Base-by-base conservation (phyloP, 805 yeast genomes). In the Metschnikowia cerradonensis region DNA sequence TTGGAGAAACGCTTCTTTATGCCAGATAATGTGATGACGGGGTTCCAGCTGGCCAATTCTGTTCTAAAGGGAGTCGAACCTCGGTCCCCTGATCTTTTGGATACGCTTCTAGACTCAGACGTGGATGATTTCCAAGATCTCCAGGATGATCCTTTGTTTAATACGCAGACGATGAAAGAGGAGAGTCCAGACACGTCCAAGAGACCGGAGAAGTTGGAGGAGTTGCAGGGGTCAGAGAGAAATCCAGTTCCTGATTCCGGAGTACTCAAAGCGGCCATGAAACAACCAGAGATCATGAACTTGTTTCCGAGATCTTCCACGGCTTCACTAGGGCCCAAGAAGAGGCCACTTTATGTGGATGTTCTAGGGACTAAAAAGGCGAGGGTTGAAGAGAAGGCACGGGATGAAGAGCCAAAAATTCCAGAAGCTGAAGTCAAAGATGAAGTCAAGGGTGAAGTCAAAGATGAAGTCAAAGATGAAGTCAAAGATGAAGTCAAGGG, bases 1-100 rank as follows among this genome's bases (percentile, higher is more conserved):
- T 49, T 53, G 17, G 48, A 59, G 20, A 80, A 84, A 62, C 69
- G 67, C 41, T 86, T 86, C 55, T 83, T 82, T 63, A 82, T 86
- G 88, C 94, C 94, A 0, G 87, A 83, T 55, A 75, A 81, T 59
- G 91, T 81, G 4, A 79, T 76, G 38, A 78, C 84, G 0, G 91
- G 90, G 0, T 86, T 87, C 56, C 70, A 71, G 35, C 67, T 70
- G 20, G 89, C 82, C 1, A 73, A 80, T 2, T 64, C 65, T 4
- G 57, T 85, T 60, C 76, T 83, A 0, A 46, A 48, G 7, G 22
- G 39, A 2, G 50, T 22, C 6, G 50, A 45, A 7, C 34, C 34
- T 4, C 14, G 41, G 4, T 45, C 36, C 8, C 49, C 37, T 2
- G 60, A 56, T 41, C 4, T 56, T 11, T 43, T 58, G n/a, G 60